A percentile compares a stretch with the other conserved stretches of the same genome.
Conservation (phyloP, 164 flowering plant species). For the Magnolia changhungtana region DNA sequence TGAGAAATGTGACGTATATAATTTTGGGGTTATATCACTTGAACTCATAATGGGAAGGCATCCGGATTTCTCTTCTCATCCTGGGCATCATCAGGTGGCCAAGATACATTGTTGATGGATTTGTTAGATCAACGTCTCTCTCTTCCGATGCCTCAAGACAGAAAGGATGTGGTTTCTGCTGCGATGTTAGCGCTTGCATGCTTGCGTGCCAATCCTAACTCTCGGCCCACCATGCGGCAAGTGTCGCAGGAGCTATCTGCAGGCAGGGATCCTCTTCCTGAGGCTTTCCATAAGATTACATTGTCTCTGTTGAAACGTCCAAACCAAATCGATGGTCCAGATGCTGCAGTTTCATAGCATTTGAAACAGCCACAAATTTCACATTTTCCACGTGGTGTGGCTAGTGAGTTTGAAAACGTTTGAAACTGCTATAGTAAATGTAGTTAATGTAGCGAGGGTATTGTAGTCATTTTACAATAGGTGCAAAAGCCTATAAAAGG, state of each 20-base stretch:
- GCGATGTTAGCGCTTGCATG: conserved; percentile 49
- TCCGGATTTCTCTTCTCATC: conserved; percentile 6
- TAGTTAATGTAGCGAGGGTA: too few relatives aligned
- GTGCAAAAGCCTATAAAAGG: too few relatives aligned
- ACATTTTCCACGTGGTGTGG: too few relatives aligned
- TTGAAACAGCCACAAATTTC: too few relatives aligned
- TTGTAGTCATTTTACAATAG: too few relatives aligned
- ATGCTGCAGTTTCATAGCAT: too few relatives aligned
- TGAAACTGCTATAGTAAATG: too few relatives aligned
- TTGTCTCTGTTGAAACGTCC: too few relatives aligned
- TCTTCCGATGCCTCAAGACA: conserved; percentile 22
- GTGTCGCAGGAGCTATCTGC: conserved; percentile 46
- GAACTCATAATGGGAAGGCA: conserved; percentile 6
- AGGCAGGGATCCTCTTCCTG: conserved; percentile 10
- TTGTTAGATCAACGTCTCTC: conserved; percentile 11
- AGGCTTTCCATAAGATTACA: conserved; percentile 23
- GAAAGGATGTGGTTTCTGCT: conserved; percentile 39
- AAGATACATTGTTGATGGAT: not conserved
- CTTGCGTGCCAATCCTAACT: conserved; percentile 35
- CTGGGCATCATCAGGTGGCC: not conserved
- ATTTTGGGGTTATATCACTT: not conserved
- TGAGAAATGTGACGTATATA: conserved; percentile 6
- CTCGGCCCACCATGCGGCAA: conserved; percentile 54
- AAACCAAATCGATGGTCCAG: too few relatives aligned
- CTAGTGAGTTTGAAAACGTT: too few relatives aligned